Percentiles rank a stretch among this genome's conserved stretches.
phyloP scores from a whole-genome alignment of 495 filamentous ascomycete genomes.

The Daldinia childiae region DNA sequence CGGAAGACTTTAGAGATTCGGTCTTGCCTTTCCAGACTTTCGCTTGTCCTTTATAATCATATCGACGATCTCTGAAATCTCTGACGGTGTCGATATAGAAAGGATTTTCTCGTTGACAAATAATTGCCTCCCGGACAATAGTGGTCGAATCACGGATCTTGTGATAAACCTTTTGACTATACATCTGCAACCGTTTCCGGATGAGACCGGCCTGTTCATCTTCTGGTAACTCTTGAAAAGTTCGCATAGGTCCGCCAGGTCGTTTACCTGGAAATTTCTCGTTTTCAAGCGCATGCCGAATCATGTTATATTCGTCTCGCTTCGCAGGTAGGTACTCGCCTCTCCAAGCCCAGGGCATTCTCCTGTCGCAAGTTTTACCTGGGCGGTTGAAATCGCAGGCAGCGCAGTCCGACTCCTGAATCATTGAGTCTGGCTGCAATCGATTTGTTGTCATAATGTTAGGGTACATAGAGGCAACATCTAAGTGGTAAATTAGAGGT shows the following conservation, averaged over 20 bases:
- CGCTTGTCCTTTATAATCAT: conserved; percentile 97
- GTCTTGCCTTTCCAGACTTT: conserved; percentile 99
- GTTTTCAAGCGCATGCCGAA: conserved; percentile 89
- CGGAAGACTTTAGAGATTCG: conserved; percentile 81
- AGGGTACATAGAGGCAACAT: conserved; percentile 99
- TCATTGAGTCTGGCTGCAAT: conserved; percentile 97
- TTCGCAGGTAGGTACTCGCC: conserved; percentile 97
- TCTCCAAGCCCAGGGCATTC: conserved; percentile 97
- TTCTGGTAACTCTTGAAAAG: conserved; percentile 79
- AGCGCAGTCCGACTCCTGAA: conserved; percentile 92
- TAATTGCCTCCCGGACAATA: conserved; percentile 94
- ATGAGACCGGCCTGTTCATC: conserved; percentile 86
- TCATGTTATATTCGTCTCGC: conserved; percentile 99
- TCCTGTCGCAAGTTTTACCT: conserved; percentile 94
- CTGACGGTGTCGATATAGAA: conserved; percentile 98
- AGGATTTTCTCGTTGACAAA: conserved; percentile 97
- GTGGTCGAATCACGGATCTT: conserved; percentile 97
- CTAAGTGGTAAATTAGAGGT: conserved; percentile 96
- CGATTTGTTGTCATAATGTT: conserved; percentile 99
- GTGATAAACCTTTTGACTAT: conserved; percentile 99
- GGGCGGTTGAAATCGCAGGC: conserved; percentile 98
- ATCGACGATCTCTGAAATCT: conserved; percentile 93
- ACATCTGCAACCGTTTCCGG: conserved; percentile 89
- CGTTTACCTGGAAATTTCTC: conserved; percentile 84
- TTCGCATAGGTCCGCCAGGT: conserved; percentile 72